These are phyloP conservation scores for Xylaria telfairii DNA, from an alignment of 495 filamentous ascomycete species.

Conservation along the genomic window DNA sequence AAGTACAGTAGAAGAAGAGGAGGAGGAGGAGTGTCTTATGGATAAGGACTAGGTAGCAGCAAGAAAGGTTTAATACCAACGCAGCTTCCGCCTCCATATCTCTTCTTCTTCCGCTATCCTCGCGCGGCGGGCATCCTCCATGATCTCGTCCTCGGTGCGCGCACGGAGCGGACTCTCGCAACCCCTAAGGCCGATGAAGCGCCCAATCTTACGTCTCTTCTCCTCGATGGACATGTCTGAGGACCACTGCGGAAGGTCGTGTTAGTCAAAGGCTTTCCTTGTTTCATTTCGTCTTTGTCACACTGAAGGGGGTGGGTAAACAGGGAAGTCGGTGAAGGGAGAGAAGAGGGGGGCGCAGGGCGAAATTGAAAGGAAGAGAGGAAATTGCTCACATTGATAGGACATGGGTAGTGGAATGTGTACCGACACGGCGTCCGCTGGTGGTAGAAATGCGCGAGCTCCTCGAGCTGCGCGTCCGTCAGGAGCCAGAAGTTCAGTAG, in stretches of 20 bases:
- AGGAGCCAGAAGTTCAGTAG: constrained; percentile 77
- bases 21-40: neutral
- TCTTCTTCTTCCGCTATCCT: constrained; percentile 43
- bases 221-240: constrained; percentile 53
- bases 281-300: neutral
- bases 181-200: constrained; percentile 70
- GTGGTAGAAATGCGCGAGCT: constrained; percentile 76
- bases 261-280: constrained; percentile 1
- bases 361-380: neutral
- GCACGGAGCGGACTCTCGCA: constrained; percentile 59
- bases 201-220: constrained; percentile 67
- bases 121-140: constrained; percentile 44
- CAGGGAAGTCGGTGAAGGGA: neutral
- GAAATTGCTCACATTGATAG: constrained; percentile 37
- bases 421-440: constrained; percentile 64
- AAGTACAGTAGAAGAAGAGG: neutral
- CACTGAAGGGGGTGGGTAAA: neutral
- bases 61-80: constrained; percentile 40
- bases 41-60: no score
- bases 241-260: constrained; percentile 33
- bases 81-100: constrained; percentile 50
- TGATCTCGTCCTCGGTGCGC: constrained; percentile 47
- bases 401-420: constrained; percentile 68
- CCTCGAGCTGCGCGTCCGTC: constrained; percentile 71
- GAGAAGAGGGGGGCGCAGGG: neutral